Evolutionary conservation across 306 rosid genomes (phyloP), one percentile per base, ranked within the genome.

Genomic region (Biancaea sappan): DNA sequence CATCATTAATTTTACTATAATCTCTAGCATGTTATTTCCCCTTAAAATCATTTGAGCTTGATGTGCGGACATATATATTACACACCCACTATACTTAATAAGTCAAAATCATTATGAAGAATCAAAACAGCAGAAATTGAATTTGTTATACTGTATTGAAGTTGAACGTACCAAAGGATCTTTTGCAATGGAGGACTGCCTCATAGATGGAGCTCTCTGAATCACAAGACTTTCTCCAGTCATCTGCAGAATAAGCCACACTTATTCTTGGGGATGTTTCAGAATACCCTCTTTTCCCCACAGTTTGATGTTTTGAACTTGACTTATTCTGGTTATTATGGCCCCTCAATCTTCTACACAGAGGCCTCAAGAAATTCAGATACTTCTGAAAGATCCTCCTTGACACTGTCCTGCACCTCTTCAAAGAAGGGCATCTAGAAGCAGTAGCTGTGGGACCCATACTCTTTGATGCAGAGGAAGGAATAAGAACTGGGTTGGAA

Each of bases 141-240:
- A n/a, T n/a, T n/a, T n/a, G n/a, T n/a, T n/a, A n/a, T n/a, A n/a
- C n/a, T n/a, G n/a, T 6, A n/a, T 34, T 28, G 59, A 66, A 25
- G 1, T 31, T 22, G 41, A 1, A 34, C 82, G 50, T 80, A 94
- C 99, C 96, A 71, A 90, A 90, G 31, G 99, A 94, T 83, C 93
- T 90, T 79, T 94, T 94, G 93, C 99, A 94, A 77, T 94, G 97
- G 21, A 92, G 97, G 80, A 94, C 97, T 40, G 99, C 99, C 80
- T 94, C 99, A 80, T 94, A 87, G 68, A 94, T 94, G 73, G 99
- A 94, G 85, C 86, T 86, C 76, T 94, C 99, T 16, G 97, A 92
- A 82, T 94, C 99, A 80, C 97, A 94, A 22, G 97, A 94, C 82
- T 76, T 84, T 47, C 99, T 81, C 91, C 93, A 90, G 28, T 84